Conservation (phyloP, 257 asterid genomes). For the Solanum corneliomulleri region DNA sequence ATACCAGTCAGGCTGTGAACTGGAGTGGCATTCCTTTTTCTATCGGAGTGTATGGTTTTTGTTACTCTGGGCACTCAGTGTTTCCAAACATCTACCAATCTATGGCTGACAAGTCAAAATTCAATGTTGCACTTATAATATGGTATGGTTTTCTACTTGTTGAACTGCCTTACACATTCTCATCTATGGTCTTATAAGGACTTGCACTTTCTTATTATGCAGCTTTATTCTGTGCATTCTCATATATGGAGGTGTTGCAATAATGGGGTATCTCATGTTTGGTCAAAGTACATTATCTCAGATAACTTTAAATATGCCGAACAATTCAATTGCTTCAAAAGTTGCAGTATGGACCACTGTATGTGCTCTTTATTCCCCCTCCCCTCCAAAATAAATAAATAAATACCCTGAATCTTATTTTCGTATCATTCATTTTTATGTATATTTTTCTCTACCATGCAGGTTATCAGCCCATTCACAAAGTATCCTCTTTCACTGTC, state of each 20-base stretch:
- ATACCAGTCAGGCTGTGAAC: conserved; percentile 31
- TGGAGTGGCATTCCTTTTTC: conserved; percentile 78
- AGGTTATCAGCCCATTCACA: conserved; percentile 75
- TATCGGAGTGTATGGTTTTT: conserved; percentile 72
- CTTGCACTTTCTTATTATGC: conserved; percentile 11
- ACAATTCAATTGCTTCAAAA: conserved; percentile 40
- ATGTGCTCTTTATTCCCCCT: neutral
- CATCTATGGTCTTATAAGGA: neutral
- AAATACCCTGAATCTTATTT: neutral
- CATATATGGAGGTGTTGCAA: conserved; percentile 62
- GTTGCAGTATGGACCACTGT: conserved; percentile 82
- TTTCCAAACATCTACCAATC: conserved; percentile 90
- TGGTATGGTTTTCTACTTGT: conserved; percentile 26
- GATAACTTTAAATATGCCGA: conserved; percentile 71
- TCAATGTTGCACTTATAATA: conserved; percentile 44
- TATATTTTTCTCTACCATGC: conserved; percentile 15
- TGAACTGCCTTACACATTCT: neutral
- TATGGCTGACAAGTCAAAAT: conserved; percentile 80
- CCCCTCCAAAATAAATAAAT: neutral
- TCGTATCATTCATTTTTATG: neutral
- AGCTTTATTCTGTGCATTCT: conserved; percentile 55
- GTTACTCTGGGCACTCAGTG: conserved; percentile 79
- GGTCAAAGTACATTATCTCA: conserved; percentile 65
- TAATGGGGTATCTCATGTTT: conserved; percentile 67
- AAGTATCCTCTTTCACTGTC: conserved; percentile 54